Base-by-base conservation (phyloP, 352 stramenopile genomes). In the Phytophthora cactorum region DNA sequence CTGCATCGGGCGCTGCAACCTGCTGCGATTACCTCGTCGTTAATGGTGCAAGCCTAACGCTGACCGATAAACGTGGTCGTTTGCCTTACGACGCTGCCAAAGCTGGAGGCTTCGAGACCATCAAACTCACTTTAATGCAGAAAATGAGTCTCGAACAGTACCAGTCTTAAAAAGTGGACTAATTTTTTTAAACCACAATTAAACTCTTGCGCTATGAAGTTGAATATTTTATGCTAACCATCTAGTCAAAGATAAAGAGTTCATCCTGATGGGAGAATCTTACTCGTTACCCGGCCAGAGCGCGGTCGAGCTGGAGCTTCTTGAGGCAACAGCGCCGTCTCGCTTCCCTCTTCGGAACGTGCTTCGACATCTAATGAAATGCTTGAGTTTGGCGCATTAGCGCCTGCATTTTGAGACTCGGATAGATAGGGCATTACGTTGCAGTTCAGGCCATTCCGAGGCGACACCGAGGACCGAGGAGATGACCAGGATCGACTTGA, bases 21-120 rank as follows among this genome's bases (percentile, higher is more conserved):
- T 91, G 80, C 55, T 96, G 86, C 39, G 84, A 96, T 17, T 96
- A 92, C 56, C 66, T 96, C 4, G 61, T 96, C 32, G 65, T 92
- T 3, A 96, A 96, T 41, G 88, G 88, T 28, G 83, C 88, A 12
- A 92, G 78, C n/a, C 57, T 92, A 7, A 72, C 77, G n/a, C 22
- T 85, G 2, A 65, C 72, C 0, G 84, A 95, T 43, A 74, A 70
- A 3, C 57, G 71, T 15, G 83, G 83, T 2, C 72, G 75, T 39
- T 61, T 91, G 17, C 79, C 87, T 6, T 86, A 83, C 34, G 82
- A 93, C 32, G 84, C 64, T 5, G 87, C 87, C 1, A 89, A 91
- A 50, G 67, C 67, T 3, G 66, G 75, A 8, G 85, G 82, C 10
- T 85, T 86, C 52, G 85, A 93, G 50, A 63, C 50, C n/a, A 73